A percentile compares a stretch with the other conserved stretches of the same genome.
These are phyloP conservation scores for Chaetomiaceae sp. DNA, from an alignment of 2,329 filamentous ascomycete genomes.

Conservation along the genomic window DNA sequence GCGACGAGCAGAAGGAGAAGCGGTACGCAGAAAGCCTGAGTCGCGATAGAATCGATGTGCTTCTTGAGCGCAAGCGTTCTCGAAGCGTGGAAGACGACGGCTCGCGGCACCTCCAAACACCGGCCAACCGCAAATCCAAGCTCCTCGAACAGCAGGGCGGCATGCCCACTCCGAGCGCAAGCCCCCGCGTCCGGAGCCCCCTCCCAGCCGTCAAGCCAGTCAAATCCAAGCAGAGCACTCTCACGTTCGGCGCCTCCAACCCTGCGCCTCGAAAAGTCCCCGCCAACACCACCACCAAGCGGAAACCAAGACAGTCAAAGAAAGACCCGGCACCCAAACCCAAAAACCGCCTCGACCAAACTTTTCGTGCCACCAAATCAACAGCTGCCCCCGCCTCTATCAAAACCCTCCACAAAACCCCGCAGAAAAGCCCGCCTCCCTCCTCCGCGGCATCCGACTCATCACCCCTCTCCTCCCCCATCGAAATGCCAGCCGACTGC, in stretches of 20 bases:
- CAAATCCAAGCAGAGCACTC: constrained; percentile 49
- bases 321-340: constrained; percentile 27
- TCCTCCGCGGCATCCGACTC: constrained; percentile 11
- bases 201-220: constrained; percentile 36
- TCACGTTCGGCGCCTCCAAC: constrained; percentile 40
- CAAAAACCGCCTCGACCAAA: constrained; percentile 36
- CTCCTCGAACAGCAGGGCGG: constrained; percentile 41
- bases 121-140: constrained; percentile 34
- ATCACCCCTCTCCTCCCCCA: constrained; percentile 25
- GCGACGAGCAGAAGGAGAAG: constrained; percentile 40
- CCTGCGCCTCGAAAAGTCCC: constrained; percentile 14
- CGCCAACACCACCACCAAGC: constrained; percentile 28
- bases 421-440: constrained; percentile 3
- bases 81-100: constrained; percentile 9
- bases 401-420: constrained; percentile 13
- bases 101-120: constrained; percentile 24
- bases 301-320: constrained; percentile 33
- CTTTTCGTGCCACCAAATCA: constrained; percentile 32
- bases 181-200: constrained; percentile 44
- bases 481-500: constrained; percentile 17
- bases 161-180: constrained; percentile 55
- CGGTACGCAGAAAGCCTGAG: constrained; percentile 34
- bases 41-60: constrained; percentile 38
- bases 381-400: background rate
- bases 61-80: constrained; percentile 34